A percentile compares a stretch with the other conserved stretches of the same genome.
Conservation (phyloP, 139 green algal genomes). For the Deuterostichococcus epilithicus region DNA sequence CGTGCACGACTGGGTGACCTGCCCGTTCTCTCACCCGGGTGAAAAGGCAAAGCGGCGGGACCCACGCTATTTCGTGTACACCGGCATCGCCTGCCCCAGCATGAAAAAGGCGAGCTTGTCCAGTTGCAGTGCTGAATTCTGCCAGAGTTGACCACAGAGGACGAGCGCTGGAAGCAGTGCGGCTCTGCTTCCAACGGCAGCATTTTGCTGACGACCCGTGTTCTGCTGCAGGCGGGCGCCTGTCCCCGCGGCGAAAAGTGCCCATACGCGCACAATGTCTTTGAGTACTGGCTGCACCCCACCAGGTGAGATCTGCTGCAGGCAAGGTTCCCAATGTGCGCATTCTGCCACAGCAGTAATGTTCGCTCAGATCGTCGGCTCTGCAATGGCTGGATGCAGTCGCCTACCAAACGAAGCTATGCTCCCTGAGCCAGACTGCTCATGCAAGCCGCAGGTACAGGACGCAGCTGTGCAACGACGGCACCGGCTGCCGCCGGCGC, state of each 20-base stretch:
- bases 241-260: conserved; percentile 74
- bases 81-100: not conserved
- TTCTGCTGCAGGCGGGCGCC: conserved; percentile 27
- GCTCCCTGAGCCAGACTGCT: conserved; percentile 40
- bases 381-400: no score
- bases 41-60: conserved; percentile 94
- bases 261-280: conserved; percentile 85
- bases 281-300: conserved; percentile 91
- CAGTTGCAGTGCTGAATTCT: no score
- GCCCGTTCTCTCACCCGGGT: conserved; percentile 93
- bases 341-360: no score
- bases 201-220: not conserved
- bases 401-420: no score
- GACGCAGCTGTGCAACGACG: conserved; percentile 83
- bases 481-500: conserved; percentile 62
- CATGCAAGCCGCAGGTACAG: conserved; percentile 56
- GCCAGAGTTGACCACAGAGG: no score
- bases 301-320: conserved; percentile 46
- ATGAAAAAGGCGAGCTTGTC: not conserved
- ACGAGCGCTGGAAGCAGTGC: no score
- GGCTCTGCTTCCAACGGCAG: no score
- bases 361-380: no score
- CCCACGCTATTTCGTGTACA: conserved; percentile 70
- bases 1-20: conserved; percentile 94
- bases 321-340: no score